Evolutionary conservation across 1,139 yeast species (phyloP).

Genomic region (Pneumocystis oryctolagi): DNA sequence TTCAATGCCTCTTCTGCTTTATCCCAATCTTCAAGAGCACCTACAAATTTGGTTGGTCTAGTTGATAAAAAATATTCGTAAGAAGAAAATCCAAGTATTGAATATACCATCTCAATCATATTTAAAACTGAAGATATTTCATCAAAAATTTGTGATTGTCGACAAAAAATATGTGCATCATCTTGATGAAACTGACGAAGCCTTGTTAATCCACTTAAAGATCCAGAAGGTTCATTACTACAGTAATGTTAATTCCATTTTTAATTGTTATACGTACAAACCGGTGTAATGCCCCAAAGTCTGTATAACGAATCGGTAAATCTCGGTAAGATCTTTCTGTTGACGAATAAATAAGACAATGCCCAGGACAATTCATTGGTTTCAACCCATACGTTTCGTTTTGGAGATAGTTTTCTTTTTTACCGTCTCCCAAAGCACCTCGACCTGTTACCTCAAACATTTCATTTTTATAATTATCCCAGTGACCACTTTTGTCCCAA

Average conservation of each 20-base stretch:
- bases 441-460: conserved; percentile 95
- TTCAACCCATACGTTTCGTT: conserved; percentile 52
- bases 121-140: conserved; percentile 73
- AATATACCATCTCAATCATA: conserved; percentile 64
- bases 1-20: conserved; percentile 68
- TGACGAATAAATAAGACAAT: conserved; percentile 73
- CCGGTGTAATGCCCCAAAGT: conserved; percentile 87
- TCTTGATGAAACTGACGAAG: conserved; percentile 98
- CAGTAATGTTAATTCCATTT: conserved; percentile 10
- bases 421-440: background rate
- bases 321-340: conserved; percentile 88
- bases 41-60: conserved; percentile 84
- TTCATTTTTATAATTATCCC: conserved; percentile 93
- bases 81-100: conserved; percentile 63
- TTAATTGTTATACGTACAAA: background rate
- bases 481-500: conserved; percentile 97
- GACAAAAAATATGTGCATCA: conserved; percentile 95
- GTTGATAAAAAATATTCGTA: conserved; percentile 85
- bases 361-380: conserved; percentile 95
- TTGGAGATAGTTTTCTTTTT: background rate
- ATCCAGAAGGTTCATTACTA: conserved; percentile 79
- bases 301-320: conserved; percentile 91
- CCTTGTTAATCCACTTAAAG: conserved; percentile 75
- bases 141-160: conserved; percentile 65
- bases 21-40: conserved; percentile 77